These are phyloP conservation scores for Suillus subaureus DNA, from an alignment of 768 basidiomycete species.

Conservation along the genomic window DNA sequence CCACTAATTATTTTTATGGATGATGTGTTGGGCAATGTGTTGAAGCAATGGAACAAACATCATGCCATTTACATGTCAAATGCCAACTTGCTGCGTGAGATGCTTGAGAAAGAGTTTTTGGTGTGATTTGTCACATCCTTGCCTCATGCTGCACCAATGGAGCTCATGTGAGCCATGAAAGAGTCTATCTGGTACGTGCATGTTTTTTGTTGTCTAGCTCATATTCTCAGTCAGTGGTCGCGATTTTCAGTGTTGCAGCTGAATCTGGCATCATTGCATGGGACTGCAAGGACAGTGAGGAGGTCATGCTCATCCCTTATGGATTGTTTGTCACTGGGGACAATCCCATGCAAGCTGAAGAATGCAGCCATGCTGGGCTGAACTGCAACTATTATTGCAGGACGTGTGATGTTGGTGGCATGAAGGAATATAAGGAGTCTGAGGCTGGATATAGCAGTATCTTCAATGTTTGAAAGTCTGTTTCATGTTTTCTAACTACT, in stretches of 20 bases:
- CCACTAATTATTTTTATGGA: conserved; percentile 25
- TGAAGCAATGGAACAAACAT: conserved; percentile 50
- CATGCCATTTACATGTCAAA: conserved; percentile 43
- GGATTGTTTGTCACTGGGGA: conserved; percentile 36
- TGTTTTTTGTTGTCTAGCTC: too few species aligned
- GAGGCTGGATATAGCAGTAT: conserved; percentile 38
- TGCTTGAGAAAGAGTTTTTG: conserved; percentile 40
- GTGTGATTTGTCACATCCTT: conserved; percentile 44
- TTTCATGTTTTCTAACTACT: too few species aligned
- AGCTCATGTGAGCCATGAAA: conserved; percentile 40
- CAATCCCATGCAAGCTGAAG: conserved; percentile 40
- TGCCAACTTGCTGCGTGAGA: conserved; percentile 35
- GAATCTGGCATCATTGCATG: conserved; percentile 26
- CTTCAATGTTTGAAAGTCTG: conserved; percentile 19
- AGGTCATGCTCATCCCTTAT: conserved; percentile 19
- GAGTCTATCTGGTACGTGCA: conserved; percentile 30
- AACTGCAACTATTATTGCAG: conserved; percentile 43
- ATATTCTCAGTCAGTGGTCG: too few species aligned
- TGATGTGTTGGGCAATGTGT: conserved; percentile 46
- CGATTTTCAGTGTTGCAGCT: neutral
- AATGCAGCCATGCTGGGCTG: conserved; percentile 31
- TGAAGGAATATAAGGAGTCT: conserved; percentile 32
- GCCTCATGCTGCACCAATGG: conserved; percentile 35
- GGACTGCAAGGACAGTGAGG: conserved; percentile 26
- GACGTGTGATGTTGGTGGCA: conserved; percentile 42